Base-by-base conservation (phyloP, 169 alveolate genomes). In the Babesia divergens region DNA sequence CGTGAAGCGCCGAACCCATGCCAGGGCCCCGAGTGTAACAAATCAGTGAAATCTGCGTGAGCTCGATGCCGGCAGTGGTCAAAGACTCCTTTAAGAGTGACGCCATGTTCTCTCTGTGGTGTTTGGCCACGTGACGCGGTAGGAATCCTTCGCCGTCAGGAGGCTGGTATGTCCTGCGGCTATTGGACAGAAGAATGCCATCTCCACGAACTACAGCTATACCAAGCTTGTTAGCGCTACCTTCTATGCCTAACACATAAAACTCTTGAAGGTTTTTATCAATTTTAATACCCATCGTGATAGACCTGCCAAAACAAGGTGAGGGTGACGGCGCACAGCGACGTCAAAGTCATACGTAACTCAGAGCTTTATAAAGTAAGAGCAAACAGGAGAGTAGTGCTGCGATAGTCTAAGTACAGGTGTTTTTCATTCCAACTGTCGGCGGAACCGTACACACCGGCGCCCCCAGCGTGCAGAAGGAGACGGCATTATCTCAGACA, bases 11-110 rank as follows among this genome's bases (percentile, higher is more conserved):
- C 40, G 95, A 94, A 3, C 99, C 99, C 96, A 98, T 96, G 38
- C 99, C 99, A n/a, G 99, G 99, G 3, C 99, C 99, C 86, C 94
- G 95, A 28, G 99, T 97, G 70, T 96, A 98, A 26, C 98, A 94
- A 54, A 97, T 91, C 54, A 95, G 82, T 20, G 86, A 50, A 28
- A 96, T 91, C 62, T 93, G 93, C 24, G 83, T 62, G 32, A 94
- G 76, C 26, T 84, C 91, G 42, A 95, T 82, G 4, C 94, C 91
- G 11, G 99, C 93, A 56, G 80, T 83, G 43, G 85, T 74, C 38
- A 98, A 86, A 8, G 99, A 98, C 58, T 82, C 84, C 37, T 89
- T 79, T 18, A 97, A 84, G 62, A 96, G 67, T 42, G 84, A 91
- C 20, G 96, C 88, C 20, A 97, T 89, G 69, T 94, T 90, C 54